Base-by-base conservation (phyloP, 192 early-diverging fungal genomes). In the Entomortierella chlamydospora region DNA sequence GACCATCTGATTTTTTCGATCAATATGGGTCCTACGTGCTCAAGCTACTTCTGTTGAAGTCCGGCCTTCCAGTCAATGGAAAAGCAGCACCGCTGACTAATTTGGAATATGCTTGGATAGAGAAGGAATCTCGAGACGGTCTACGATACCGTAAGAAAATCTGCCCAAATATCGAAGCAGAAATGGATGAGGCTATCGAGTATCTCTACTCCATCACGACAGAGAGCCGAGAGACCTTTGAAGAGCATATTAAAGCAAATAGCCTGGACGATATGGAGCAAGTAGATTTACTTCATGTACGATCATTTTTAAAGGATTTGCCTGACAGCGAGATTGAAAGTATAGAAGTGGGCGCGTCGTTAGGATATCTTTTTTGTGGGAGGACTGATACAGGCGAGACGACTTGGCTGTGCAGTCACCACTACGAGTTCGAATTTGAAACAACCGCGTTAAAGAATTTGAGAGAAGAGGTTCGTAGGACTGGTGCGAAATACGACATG, bases 1-100 rank as follows among this genome's bases (percentile, higher is more conserved):
- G 65, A 22, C 66, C 66, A 6, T 34, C 45, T 0, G 66, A 68
- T 31, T 68, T 68, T 22, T 68, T 68, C 45, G 42, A 47, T 2
- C 42, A 25, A 10, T 67, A 57, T 23, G 65, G 65, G 30, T 31
- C 65, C 2, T 67, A 57, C n/a, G 42, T 43, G 34, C 55, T 67
- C 8, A 34, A 67, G 41, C 1, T 67, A 6, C 53, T 57, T 1
- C 41, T 43, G 41, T 28, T 67, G 10, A 55, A 67, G 28, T 42
- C 56, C 18, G 65, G 64, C 5, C 57, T 57, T n/a, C 41, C 55
- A 9, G 41, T 68, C n/a, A 54, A 49, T 25, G 55, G 55, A 26
- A 28, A 47, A 9, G 42, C 23, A 17, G 42, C 53, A 4, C 57
- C 55, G 6, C 29, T 57, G 1, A 57, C 45, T 22, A 42, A 57